Conservation (phyloP, 768 basidiomycete species). For the Termitomyces sp. region DNA sequence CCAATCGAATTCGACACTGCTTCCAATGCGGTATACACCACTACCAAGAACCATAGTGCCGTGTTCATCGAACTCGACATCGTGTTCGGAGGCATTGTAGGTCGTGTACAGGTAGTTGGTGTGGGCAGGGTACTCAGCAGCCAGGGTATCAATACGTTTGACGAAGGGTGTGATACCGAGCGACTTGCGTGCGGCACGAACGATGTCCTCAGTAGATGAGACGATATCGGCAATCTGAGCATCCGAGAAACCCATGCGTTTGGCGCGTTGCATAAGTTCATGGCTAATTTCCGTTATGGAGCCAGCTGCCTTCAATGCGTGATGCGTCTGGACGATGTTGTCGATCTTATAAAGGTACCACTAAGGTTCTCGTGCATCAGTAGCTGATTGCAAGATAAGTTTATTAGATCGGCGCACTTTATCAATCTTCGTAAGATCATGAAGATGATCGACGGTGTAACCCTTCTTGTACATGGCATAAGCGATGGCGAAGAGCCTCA, state of each 20-base stretch:
- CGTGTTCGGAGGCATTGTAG: constrained; percentile 95
- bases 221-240: constrained; percentile 85
- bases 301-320: constrained; percentile 65
- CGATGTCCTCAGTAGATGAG: constrained; percentile 66
- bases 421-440: constrained; percentile 97
- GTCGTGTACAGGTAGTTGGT: constrained; percentile 99
- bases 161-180: constrained; percentile 93
- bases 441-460: constrained; percentile 87
- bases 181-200: constrained; percentile 85
- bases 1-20: constrained; percentile 99
- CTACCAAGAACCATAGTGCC: constrained; percentile 99
- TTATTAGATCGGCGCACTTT: constrained; percentile 53
- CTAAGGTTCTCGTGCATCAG: constrained; percentile 32
- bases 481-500: constrained; percentile 94
- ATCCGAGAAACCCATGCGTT: constrained; percentile 95
- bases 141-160: constrained; percentile 98
- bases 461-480: constrained; percentile 95
- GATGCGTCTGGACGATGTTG: constrained; percentile 92
- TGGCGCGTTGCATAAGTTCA: constrained; percentile 83
- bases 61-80: constrained; percentile 92
- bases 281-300: constrained; percentile 68
- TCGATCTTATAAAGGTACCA: constrained; percentile 99
- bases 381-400: neutral
- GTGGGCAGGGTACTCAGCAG: constrained; percentile 97
- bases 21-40: constrained; percentile 97